Evolutionary conservation across 2,329 filamentous ascomycete genomes (phyloP), one percentile per base, ranked within the genome.

Genomic region (Dactylellina sp.): DNA sequence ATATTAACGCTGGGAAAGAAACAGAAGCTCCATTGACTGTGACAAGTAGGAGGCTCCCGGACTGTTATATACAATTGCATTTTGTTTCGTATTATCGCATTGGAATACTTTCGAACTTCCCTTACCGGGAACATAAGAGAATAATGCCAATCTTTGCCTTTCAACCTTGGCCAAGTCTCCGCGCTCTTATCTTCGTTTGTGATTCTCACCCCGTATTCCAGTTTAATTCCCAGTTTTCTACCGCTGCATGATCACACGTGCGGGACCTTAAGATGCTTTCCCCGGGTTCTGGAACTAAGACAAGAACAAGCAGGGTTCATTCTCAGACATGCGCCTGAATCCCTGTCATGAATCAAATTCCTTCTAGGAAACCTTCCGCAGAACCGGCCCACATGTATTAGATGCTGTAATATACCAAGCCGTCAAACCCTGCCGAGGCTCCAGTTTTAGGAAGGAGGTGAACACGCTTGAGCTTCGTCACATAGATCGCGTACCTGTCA

Each of bases 281-380:
- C 68, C 68, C 60, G 52, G 59, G 61, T 64, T 72, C 55, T 37
- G 46, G 46, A 46, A 57, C 59, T 65, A 46, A 59, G 68, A 62
- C 49, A 57, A 16, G 16, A 37, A n/a, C 28, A 50, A 42, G 49
- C 24, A 39, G 44, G 37, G 53, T 39, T 60, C 44, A 32, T 50
- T 62, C 59, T 68, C 63, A 74, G 70, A 74, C 70, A 74, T 49
- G 55, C 70, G 44, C 53, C 49, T 49, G 60, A 63, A 72, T 74
- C 61, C 70, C 47, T 50, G 70, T 62, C 42, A 22, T 61, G 61
- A 49, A 66, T 74, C 70, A 74, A 2, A 47, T 64, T 65, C 37
- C 24, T 50, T 65, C 61, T 61, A 62, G 61, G 70, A 74, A 74
- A 74, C 70, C 57, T 74, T 53, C 70, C 70, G 70, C 55, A 59